Conservation (phyloP, 2,329 filamentous ascomycete species). For the Fusarium udum region DNA sequence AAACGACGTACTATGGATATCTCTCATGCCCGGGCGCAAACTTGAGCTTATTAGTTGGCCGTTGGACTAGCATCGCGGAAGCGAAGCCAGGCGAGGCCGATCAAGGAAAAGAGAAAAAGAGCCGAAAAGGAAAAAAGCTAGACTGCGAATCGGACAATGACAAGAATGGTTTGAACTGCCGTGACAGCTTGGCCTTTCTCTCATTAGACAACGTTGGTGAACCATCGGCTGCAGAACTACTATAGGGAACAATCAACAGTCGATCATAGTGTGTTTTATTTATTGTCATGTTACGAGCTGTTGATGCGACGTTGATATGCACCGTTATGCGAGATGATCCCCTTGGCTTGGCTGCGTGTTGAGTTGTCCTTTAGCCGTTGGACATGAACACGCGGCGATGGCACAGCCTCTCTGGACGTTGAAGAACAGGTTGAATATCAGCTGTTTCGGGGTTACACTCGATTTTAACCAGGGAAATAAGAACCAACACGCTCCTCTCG, state of each 20-base stretch:
- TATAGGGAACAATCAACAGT: constrained; percentile 23
- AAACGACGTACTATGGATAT: constrained; percentile 1
- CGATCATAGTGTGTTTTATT: constrained; percentile 10
- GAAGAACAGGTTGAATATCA: constrained; percentile 1
- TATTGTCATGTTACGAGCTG: constrained; percentile 14
- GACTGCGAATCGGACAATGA: not conserved
- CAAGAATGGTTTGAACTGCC: constrained; percentile 10
- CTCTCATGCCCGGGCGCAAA: constrained; percentile 25
- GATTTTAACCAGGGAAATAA: not conserved
- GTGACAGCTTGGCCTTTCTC: not conserved
- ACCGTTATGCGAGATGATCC: constrained; percentile 25
- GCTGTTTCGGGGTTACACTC: constrained; percentile 9
- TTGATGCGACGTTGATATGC: constrained; percentile 23
- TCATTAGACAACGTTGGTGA: not conserved
- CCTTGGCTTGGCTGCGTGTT: not conserved
- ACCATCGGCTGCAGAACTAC: not conserved
- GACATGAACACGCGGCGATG: constrained; percentile 25
- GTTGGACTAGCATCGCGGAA: constrained; percentile 15
- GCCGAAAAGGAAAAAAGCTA: not conserved
- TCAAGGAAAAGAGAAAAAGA: constrained; percentile 1
- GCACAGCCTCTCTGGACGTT: constrained; percentile 19
- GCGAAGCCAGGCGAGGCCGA: constrained; percentile 14
- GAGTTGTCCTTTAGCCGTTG: constrained; percentile 29
- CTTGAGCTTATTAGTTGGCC: constrained; percentile 26
- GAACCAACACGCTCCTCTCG: constrained; percentile 1